These are phyloP conservation scores for Theileria annulata DNA, from an alignment of 169 alveolate species.

Conservation along the genomic window DNA sequence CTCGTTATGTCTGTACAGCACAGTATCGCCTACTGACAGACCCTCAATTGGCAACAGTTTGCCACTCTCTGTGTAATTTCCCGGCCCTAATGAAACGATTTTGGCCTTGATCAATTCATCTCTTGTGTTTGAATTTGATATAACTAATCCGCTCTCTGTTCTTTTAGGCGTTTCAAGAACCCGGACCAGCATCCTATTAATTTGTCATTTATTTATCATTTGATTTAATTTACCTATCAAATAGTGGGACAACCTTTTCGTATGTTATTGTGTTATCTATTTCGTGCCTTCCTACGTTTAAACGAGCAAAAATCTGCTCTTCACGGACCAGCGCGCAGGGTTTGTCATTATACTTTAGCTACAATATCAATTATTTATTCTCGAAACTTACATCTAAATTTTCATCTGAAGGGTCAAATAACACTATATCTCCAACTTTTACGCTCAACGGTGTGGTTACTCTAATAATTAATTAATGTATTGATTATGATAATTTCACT, in stretches of 20 bases:
- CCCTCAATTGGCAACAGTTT: conserved; percentile 43
- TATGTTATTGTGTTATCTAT: conserved; percentile 27
- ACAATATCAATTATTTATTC: neutral
- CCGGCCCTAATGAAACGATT: conserved; percentile 56
- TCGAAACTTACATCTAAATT: conserved; percentile 37
- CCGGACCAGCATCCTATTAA: conserved; percentile 45
- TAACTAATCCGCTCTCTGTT: conserved; percentile 66
- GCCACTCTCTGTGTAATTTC: conserved; percentile 42
- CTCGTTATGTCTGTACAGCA: conserved; percentile 50
- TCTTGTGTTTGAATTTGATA: conserved; percentile 20
- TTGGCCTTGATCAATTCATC: conserved; percentile 44
- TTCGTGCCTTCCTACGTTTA: conserved; percentile 4
- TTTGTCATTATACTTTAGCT: conserved; percentile 53
- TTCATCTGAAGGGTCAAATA: conserved; percentile 58
- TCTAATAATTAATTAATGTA: conserved; percentile 6
- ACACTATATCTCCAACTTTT: conserved; percentile 54
- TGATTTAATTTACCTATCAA: conserved; percentile 39
- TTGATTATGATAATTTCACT: neutral
- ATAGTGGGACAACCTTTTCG: conserved; percentile 47
- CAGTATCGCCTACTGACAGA: conserved; percentile 48
- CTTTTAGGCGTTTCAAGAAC: conserved; percentile 55
- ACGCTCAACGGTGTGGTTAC: conserved; percentile 52
- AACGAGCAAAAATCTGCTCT: conserved; percentile 42
- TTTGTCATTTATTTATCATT: neutral
- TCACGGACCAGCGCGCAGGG: conserved; percentile 56